Percentiles rank a stretch among this genome's conserved stretches.
Evolutionary conservation across 345 rosid species (phyloP).

Genomic region (Acer campestre): DNA sequence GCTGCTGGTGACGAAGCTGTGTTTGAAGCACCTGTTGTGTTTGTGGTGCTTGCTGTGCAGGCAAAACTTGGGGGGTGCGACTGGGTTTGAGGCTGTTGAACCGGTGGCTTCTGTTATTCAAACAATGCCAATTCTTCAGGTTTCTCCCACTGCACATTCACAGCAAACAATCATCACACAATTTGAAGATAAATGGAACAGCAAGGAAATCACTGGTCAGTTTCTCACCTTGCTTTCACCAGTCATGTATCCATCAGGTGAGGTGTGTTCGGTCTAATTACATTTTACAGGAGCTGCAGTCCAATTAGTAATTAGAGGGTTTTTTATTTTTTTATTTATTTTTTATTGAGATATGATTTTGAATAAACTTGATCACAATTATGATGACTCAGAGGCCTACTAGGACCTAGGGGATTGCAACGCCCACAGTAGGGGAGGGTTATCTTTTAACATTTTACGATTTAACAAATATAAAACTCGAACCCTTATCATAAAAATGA

Average conservation of each 20-base stretch:
- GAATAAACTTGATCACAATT: too few species aligned
- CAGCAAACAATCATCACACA: slow-evolving; percentile 20
- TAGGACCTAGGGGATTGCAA: too few species aligned
- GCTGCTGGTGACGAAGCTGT: slow-evolving; percentile 54
- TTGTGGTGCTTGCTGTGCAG: slow-evolving; percentile 58
- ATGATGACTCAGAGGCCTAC: too few species aligned
- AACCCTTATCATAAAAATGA: too few species aligned
- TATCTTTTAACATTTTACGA: too few species aligned
- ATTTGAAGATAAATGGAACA: slow-evolving; percentile 15
- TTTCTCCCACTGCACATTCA: slow-evolving; percentile 78
- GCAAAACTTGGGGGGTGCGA: slow-evolving; percentile 46
- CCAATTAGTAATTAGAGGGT: neutral
- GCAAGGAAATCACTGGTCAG: slow-evolving; percentile 9
- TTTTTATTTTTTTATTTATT: too few species aligned
- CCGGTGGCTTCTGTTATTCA: slow-evolving; percentile 60
- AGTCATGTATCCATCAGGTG: slow-evolving; percentile 91
- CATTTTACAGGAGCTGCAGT: slow-evolving; percentile 53
- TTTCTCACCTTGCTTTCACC: slow-evolving; percentile 87
- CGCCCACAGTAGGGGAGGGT: too few species aligned
- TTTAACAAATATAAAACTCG: too few species aligned
- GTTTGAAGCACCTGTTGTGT: slow-evolving; percentile 55
- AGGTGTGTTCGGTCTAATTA: slow-evolving; percentile 95
- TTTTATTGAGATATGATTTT: too few species aligned
- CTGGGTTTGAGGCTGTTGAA: slow-evolving; percentile 60
- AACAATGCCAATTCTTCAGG: slow-evolving; percentile 78